Percentiles rank a stretch among this genome's conserved stretches.
Evolutionary conservation across 2,329 filamentous ascomycete genomes (phyloP).

Genomic region (Aureobasidium zeae): DNA sequence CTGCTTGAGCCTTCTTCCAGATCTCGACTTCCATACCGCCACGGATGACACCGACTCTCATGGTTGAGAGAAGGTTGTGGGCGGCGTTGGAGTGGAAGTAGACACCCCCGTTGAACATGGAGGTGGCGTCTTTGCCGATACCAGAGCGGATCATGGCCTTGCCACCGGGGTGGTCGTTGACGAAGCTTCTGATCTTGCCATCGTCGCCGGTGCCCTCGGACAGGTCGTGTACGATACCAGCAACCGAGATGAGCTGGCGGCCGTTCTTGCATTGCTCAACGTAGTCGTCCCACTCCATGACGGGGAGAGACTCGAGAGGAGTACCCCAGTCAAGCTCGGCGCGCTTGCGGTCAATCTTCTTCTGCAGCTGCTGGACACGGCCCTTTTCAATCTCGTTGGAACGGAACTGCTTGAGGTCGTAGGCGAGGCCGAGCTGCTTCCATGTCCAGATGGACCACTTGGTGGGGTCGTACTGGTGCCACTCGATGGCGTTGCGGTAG

Average conservation of each 20-base stretch:
- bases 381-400: constrained; percentile 90
- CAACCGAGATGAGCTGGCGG: constrained; percentile 65
- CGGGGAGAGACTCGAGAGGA: constrained; percentile 74
- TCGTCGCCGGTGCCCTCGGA: constrained; percentile 30
- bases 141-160: constrained; percentile 75
- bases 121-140: constrained; percentile 79
- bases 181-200: no score
- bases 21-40: constrained; percentile 86
- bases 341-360: constrained; percentile 87
- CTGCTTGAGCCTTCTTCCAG: constrained; percentile 78
- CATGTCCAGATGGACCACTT: constrained; percentile 81
- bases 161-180: constrained; percentile 84
- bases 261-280: constrained; percentile 68
- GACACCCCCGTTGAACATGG: constrained; percentile 85
- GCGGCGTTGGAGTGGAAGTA: constrained; percentile 86
- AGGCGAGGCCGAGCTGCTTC: constrained; percentile 77
- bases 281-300: constrained; percentile 80
- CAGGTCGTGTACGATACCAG: constrained; percentile 79
- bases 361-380: constrained; percentile 77
- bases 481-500: constrained; percentile 85
- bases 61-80: constrained; percentile 79
- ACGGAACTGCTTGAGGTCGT: constrained; percentile 84
- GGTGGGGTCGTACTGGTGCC: constrained; percentile 86
- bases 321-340: constrained; percentile 75
- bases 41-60: constrained; percentile 78